phyloP scores from a whole-genome alignment of 805 yeast genomes.

The Kazachstania taianensis region DNA sequence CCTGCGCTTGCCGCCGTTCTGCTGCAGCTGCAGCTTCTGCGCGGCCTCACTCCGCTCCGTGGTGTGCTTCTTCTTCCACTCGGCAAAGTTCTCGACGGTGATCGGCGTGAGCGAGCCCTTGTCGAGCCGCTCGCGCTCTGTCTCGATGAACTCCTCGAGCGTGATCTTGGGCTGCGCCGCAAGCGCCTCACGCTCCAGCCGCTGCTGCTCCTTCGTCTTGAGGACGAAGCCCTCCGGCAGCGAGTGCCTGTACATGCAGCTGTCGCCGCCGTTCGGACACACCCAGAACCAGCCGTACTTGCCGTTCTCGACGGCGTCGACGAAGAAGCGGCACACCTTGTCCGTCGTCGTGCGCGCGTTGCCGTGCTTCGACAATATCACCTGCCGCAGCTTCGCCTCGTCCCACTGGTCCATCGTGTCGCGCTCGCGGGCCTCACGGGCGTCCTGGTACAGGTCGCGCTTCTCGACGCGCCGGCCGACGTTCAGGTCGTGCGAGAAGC shows the following conservation, averaged over 20 bases:
- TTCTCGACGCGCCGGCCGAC: constrained; percentile 82
- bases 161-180: constrained; percentile 85
- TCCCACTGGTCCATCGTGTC: constrained; percentile 98
- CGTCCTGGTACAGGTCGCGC: constrained; percentile 88
- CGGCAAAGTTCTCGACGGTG: constrained; percentile 64
- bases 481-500: constrained; percentile 81
- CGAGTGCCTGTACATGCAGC: constrained; percentile 90
- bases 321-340: constrained; percentile 84
- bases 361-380: constrained; percentile 86
- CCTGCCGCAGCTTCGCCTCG: constrained; percentile 83
- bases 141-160: constrained; percentile 89
- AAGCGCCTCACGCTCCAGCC: constrained; percentile 74
- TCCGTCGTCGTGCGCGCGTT: constrained; percentile 91
- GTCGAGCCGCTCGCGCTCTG: constrained; percentile 81
- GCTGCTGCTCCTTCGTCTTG: constrained; percentile 93
- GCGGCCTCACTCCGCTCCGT: constrained; percentile 42
- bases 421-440: constrained; percentile 52
- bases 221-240: constrained; percentile 94
- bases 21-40: constrained; percentile 24
- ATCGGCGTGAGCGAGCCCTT: constrained; percentile 70
- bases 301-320: constrained; percentile 94
- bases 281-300: constrained; percentile 99
- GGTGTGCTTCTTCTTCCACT: constrained; percentile 71
- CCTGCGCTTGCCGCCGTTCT: constrained; percentile 32
- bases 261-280: constrained; percentile 90